Base-by-base conservation (phyloP, 2,329 filamentous ascomycete genomes). In the Chrysoporthe austroafricana region DNA sequence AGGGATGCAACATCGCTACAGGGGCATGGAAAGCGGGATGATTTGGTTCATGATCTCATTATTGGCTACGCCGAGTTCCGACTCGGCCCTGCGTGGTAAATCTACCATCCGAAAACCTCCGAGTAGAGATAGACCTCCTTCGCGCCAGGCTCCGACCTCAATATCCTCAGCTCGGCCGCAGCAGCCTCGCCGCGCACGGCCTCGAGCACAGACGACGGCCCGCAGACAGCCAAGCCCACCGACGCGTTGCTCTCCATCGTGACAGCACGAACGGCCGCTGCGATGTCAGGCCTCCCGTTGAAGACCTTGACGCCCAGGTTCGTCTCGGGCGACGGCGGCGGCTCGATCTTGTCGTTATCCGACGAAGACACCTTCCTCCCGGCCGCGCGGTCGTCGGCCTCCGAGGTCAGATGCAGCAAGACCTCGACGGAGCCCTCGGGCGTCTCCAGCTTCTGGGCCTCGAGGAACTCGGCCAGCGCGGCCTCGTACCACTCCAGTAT, bases 101-200 rank as follows among this genome's bases (percentile, higher is more conserved):
- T n/a, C 26, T 52, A 64, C 63, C 63, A 64, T 21, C 63, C 63
- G 63, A 76, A 75, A 39, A 72, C 42, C 52, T 76, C 74, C 0
- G 72, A 73, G 58, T 76, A 73, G 34, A 76, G 58, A 57, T 75
- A 75, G 16, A 76, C 73, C 63, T 76, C 74, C 13, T 70, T 66
- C 9, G 73, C 73, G 4, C 73, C 71, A 18, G 70, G 36, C 2
- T 69, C 66, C 0, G 71, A 73, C 13, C 57, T 43, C 16, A 75
- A 48, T 34, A 76, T 72, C 39, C 74, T 70, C 39, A 72, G 8
- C 64, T 76, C 74, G 9, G 74, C 75, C 3, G 68, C 71, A 8
- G 74, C 74, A 39, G 75, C 75, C 63, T 73, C 75, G 16, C 73
- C 70, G 13, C 72, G 71, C 4, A 72, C 72, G 8, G 67, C 67